Conservation (phyloP, 495 filamentous ascomycete species). For the Chaetomium fimeti region DNA sequence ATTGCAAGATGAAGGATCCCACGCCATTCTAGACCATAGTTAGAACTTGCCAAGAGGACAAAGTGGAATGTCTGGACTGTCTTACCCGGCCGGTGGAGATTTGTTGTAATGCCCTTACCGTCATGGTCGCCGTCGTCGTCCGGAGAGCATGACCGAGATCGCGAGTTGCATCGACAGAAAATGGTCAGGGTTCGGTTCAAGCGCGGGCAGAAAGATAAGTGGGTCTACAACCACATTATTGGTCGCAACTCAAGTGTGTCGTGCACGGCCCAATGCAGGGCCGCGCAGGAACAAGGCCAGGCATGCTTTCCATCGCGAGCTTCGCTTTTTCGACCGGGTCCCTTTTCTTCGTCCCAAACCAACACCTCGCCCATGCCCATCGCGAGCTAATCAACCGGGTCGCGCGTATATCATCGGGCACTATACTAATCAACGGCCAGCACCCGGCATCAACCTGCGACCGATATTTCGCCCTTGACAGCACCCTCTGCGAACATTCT, state of each 20-base stretch:
- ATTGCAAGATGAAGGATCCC: slow-evolving; percentile 95
- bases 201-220: slow-evolving; percentile 19
- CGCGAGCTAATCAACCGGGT: background rate
- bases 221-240: slow-evolving; percentile 1
- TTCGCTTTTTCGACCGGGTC: background rate
- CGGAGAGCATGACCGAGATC: slow-evolving; percentile 26
- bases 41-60: slow-evolving; percentile 2
- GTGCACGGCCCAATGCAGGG: slow-evolving; percentile 8
- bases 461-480: background rate
- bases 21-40: slow-evolving; percentile 73
- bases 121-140: slow-evolving; percentile 55
- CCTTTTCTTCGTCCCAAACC: background rate
- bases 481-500: background rate
- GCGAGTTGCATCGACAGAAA: slow-evolving; percentile 23
- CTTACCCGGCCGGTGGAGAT: slow-evolving; percentile 63
- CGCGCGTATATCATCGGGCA: background rate
- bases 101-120: slow-evolving; percentile 58
- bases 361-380: background rate
- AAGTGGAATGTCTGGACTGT: background rate
- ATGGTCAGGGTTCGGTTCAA: slow-evolving; percentile 13
- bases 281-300: background rate
- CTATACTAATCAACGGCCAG: background rate
- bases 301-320: slow-evolving; percentile 8
- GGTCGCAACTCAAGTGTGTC: background rate
- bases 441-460: background rate